Evolutionary conservation across 306 rosid species (phyloP).

Genomic region (Rosa persica): DNA sequence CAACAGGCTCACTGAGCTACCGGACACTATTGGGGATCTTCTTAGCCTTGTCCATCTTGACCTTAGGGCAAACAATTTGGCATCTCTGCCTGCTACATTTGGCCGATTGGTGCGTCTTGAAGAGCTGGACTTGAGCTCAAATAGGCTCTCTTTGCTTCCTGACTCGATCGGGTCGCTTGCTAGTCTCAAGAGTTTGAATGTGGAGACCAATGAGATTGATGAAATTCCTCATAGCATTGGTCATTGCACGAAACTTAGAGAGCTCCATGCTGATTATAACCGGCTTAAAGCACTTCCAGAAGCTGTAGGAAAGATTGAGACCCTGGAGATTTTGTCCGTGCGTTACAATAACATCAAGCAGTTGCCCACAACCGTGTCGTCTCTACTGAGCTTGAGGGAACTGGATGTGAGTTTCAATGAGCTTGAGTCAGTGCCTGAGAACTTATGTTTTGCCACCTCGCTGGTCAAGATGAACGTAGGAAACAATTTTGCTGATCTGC

Average conservation of each 20-base stretch:
- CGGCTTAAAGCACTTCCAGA: constrained; percentile 84
- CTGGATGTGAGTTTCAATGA: constrained; percentile 84
- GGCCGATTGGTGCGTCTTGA: constrained; percentile 65
- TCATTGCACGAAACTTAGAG: constrained; percentile 63
- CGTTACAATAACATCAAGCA: constrained; percentile 79
- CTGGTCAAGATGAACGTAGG: constrained; percentile 86
- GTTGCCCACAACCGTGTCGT: constrained; percentile 83
- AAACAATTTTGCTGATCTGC: constrained; percentile 83
- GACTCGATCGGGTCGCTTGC: constrained; percentile 67
- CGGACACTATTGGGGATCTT: constrained; percentile 65
- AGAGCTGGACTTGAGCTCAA: constrained; percentile 83
- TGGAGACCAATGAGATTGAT: constrained; percentile 81
- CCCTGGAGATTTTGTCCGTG: constrained; percentile 66
- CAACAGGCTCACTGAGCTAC: constrained; percentile 59
- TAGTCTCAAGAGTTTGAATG: constrained; percentile 59
- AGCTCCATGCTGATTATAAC: constrained; percentile 74
- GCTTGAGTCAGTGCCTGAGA: constrained; percentile 87
- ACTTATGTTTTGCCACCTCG: constrained; percentile 73
- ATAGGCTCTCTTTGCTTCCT: constrained; percentile 59
- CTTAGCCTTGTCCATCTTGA: constrained; percentile 57
- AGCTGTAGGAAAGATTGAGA: constrained; percentile 82
- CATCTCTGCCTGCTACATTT: constrained; percentile 61
- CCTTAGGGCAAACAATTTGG: constrained; percentile 63
- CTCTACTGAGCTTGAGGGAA: constrained; percentile 68
- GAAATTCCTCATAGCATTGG: constrained; percentile 81